A percentile compares a stretch with the other conserved stretches of the same genome.
phyloP scores from a whole-genome alignment of 352 stramenopile genomes.

The Globisporangium middletonii region DNA sequence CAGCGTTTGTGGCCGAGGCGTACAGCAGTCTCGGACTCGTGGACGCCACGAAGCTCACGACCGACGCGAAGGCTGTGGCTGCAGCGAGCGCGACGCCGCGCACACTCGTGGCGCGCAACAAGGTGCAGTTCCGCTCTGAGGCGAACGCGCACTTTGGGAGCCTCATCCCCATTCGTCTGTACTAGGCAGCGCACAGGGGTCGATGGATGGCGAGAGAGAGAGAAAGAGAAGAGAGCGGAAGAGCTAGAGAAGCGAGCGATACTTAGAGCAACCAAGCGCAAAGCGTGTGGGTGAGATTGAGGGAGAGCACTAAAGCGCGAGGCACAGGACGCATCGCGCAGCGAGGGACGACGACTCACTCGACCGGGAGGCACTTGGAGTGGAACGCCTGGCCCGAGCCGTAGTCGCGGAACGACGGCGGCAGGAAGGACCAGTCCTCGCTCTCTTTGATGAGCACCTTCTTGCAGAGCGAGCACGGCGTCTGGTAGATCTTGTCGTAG shows the following conservation, averaged over 20 bases:
- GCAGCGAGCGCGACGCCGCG: constrained; percentile 38
- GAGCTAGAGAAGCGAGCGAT: neutral
- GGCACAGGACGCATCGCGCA: neutral
- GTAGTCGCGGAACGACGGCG: constrained; percentile 85
- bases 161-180: constrained; percentile 64
- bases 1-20: constrained; percentile 59
- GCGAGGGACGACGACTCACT: constrained; percentile 11
- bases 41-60: constrained; percentile 31
- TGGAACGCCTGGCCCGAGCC: constrained; percentile 76
- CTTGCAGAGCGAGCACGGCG: constrained; percentile 78
- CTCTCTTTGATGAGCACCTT: constrained; percentile 80
- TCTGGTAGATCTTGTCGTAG: constrained; percentile 89
- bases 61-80: constrained; percentile 20
- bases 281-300: neutral
- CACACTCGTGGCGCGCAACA: constrained; percentile 31
- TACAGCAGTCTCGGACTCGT: constrained; percentile 64
- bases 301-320: too few species aligned
- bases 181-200: constrained; percentile 7
- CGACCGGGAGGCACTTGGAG: constrained; percentile 70
- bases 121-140: constrained; percentile 34
- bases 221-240: neutral
- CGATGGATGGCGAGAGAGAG: constrained; percentile 4
- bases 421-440: constrained; percentile 74
- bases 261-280: constrained; percentile 6
- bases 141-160: constrained; percentile 30